Evolutionary conservation across 2,329 filamentous ascomycete genomes (phyloP), one percentile per base, ranked within the genome.

Genomic region (Arthrinium puccinioides): DNA sequence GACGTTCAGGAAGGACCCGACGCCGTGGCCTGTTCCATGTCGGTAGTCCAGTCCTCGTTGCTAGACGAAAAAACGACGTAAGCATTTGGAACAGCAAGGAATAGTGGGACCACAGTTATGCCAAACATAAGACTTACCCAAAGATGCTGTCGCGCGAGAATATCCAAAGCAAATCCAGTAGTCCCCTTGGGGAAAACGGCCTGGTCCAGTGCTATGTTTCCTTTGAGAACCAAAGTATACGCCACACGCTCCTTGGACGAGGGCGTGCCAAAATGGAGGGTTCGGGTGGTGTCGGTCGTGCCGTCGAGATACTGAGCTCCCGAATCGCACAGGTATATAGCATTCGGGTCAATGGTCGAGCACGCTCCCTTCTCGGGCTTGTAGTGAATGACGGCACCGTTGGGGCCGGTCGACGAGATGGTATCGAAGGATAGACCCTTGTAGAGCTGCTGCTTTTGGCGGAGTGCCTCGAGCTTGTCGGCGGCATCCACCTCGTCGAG

Each of bases 241-340:
- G 90, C 82, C 55, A 87, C 87, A 53, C 76, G 85, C 62, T 98
- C 89, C 54, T 84, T 83, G 4, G 80, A 77, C 0, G 84, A 86
- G 1, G 92, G 92, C 19, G 79, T 74, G 32, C 87, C 87, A 56
- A 97, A 97, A 55, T 98, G 92, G 26, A 95, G 68, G 1, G 92
- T 98, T 28, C 92, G 76, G 5, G 92, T 98, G 1, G 87, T 94
- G 55, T 98, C 92, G 0, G 92, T 98, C 1, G 92, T 98, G 39
- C 92, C 92, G 57, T 98, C 92, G 3, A 84, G 71, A 53, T 90
- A 98, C 60, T 98, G 92, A n/a, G 86, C 92, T 16, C 92, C 92
- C 16, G 92, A 97, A 61, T 98, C 92, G 57, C 92, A 98, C 3
- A 98, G 77, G 54, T 98, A 98, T 41, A 98, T 79, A 11, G 82